Percentiles rank a stretch among this genome's conserved stretches.
Conservation (phyloP, 495 filamentous ascomycete species). For the Parachaetomium inaequale region DNA sequence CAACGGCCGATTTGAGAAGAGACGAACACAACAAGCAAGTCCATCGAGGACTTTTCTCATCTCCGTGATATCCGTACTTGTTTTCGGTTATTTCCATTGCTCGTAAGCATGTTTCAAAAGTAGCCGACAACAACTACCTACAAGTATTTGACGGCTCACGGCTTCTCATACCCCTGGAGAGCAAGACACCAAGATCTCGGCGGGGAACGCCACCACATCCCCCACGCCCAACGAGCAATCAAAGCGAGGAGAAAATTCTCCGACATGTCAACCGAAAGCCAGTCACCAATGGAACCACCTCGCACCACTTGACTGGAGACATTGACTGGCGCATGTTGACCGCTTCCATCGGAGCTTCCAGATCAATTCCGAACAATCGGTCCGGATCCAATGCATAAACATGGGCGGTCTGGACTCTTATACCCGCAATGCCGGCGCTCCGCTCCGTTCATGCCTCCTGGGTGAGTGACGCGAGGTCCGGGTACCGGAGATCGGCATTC, state of each 20-base stretch:
- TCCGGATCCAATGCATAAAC: constrained; percentile 2
- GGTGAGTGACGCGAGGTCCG: constrained; percentile 59
- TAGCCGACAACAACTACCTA: background rate
- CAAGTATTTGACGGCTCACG: too few species aligned
- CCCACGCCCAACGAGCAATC: background rate
- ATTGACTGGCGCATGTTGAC: background rate
- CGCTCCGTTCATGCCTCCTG: constrained; percentile 23
- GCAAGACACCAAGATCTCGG: background rate
- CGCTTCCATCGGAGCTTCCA: background rate
- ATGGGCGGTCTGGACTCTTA: background rate
- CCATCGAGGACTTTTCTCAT: too few species aligned
- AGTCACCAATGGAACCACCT: background rate
- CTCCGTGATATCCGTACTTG: too few species aligned
- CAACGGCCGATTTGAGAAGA: background rate
- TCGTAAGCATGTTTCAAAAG: too few species aligned
- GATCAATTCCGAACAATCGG: constrained; percentile 5
- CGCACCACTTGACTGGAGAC: background rate
- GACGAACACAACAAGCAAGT: constrained; percentile 3
- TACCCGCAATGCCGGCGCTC: background rate
- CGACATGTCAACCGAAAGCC: background rate
- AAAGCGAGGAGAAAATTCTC: background rate
- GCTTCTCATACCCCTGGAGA: too few species aligned
- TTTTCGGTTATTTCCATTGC: too few species aligned
- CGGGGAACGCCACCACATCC: background rate
- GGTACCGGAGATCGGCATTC: constrained; percentile 79